These are phyloP conservation scores for Candida xyloterini DNA, from an alignment of 805 yeast genomes.

Conservation along the genomic window DNA sequence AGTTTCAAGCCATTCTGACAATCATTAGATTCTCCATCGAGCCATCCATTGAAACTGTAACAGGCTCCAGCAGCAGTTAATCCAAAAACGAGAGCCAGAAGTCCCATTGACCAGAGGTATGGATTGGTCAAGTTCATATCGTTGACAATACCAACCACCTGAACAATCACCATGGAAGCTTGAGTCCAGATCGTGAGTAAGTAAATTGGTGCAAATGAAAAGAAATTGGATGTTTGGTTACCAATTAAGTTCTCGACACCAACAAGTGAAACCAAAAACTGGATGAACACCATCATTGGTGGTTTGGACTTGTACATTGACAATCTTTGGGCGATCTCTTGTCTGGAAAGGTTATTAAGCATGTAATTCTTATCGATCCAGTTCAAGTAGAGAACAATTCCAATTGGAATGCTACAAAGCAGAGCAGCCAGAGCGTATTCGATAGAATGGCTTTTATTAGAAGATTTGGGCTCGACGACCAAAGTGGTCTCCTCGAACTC, in stretches of 20 bases:
- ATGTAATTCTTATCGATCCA: conserved; percentile 16
- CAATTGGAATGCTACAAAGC: conserved; percentile 8
- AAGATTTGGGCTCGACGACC: not conserved
- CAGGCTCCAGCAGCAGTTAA: conserved; percentile 8
- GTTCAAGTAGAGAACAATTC: conserved; percentile 9
- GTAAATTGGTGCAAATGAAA: conserved; percentile 10
- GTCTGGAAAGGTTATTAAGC: conserved; percentile 7
- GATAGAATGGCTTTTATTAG: conserved; percentile 2
- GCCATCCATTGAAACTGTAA: conserved; percentile 5
- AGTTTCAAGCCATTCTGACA: conserved; percentile 10
- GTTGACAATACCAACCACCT: conserved; percentile 8
- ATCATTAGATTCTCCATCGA: conserved; percentile 1
- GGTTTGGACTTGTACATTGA: conserved; percentile 12
- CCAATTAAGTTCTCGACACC: conserved; percentile 14
- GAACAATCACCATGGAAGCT: conserved; percentile 16
- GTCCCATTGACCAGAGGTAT: conserved; percentile 12
- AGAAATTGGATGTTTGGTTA: conserved; percentile 4
- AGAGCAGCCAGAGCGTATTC: conserved; percentile 6
- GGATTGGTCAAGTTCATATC: conserved; percentile 10
- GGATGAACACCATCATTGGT: conserved; percentile 11
- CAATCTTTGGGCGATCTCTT: conserved; percentile 7
- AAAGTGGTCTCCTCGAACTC: conserved; percentile 3
- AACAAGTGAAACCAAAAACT: conserved; percentile 12
- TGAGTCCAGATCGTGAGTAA: conserved; percentile 15
- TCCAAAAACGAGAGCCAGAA: conserved; percentile 4